Conservation (phyloP, 495 filamentous ascomycete species). For the Penicillium pancosmium region DNA sequence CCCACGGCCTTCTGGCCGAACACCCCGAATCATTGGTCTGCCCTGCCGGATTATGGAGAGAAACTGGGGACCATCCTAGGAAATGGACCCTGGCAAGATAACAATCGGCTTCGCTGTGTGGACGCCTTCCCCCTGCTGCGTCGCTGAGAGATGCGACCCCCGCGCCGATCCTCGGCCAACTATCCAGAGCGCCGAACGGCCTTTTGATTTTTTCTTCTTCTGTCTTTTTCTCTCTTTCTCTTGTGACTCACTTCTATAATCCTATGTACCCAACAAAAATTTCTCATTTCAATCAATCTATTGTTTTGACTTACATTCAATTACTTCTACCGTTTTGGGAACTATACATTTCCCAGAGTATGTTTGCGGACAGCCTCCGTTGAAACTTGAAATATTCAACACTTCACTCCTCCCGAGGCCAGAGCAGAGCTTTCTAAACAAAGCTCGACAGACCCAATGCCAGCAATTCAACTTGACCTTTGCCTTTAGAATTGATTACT, state of each 20-base stretch:
- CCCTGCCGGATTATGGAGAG: neutral
- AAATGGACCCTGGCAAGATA: constrained; percentile 1
- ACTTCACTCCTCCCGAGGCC: no score
- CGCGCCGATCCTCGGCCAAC: constrained; percentile 27
- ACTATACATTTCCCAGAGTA: neutral
- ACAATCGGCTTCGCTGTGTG: constrained; percentile 7
- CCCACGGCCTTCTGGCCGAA: constrained; percentile 21
- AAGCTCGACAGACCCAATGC: neutral
- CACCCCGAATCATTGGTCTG: neutral
- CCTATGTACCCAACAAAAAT: constrained; percentile 4
- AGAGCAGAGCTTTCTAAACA: neutral
- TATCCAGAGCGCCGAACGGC: constrained; percentile 18
- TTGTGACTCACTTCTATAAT: constrained; percentile 23
- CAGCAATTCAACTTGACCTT: neutral
- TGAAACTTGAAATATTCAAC: neutral
- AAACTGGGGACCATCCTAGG: neutral
- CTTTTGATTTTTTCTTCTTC: constrained; percentile 1
- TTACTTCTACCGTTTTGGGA: neutral
- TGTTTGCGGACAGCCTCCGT: constrained; percentile 15
- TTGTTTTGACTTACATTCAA: constrained; percentile 16
- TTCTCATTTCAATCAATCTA: neutral
- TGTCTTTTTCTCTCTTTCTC: constrained; percentile 3
- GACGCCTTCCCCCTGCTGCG: constrained; percentile 3
- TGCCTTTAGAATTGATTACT: neutral
- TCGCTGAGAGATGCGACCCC: constrained; percentile 9